Conservation (phyloP, 306 rosid species). For the Hylodesmum podocarpum region DNA sequence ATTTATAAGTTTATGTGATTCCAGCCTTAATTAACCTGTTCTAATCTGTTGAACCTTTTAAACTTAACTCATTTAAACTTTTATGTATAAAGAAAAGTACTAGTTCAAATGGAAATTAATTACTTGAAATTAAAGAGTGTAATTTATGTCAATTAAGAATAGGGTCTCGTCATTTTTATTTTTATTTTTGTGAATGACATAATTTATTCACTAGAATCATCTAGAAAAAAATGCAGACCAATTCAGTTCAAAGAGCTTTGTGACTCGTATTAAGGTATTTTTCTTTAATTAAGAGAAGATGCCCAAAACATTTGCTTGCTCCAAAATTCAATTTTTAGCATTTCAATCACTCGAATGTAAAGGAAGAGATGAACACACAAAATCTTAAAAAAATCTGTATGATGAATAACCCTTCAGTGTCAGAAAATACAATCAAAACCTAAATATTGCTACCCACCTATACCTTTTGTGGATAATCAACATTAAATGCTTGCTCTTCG, state of each 20-base stretch:
- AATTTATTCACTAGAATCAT: too few species aligned
- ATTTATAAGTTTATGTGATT: too few species aligned
- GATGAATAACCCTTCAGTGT: background rate
- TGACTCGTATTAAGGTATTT: background rate
- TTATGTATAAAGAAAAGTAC: too few species aligned
- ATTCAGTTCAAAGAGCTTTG: too few species aligned
- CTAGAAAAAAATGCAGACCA: too few species aligned
- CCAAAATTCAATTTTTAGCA: background rate
- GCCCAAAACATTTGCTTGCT: background rate
- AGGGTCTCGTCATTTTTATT: too few species aligned
- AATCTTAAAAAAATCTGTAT: background rate
- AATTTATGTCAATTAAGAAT: background rate
- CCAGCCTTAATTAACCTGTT: too few species aligned
- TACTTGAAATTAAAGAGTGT: background rate
- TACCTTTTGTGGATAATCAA: background rate
- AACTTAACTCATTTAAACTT: too few species aligned
- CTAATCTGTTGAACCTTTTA: too few species aligned
- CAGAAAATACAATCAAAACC: background rate
- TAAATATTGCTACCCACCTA: background rate
- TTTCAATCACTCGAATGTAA: background rate
- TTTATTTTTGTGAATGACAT: too few species aligned
- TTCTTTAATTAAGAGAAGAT: background rate
- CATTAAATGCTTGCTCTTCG: conserved; percentile 11
- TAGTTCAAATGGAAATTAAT: background rate
- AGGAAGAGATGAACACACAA: background rate